Evolutionary conservation across 257 asterid genomes (phyloP).

Genomic region (Nicotiana benthamiana): DNA sequence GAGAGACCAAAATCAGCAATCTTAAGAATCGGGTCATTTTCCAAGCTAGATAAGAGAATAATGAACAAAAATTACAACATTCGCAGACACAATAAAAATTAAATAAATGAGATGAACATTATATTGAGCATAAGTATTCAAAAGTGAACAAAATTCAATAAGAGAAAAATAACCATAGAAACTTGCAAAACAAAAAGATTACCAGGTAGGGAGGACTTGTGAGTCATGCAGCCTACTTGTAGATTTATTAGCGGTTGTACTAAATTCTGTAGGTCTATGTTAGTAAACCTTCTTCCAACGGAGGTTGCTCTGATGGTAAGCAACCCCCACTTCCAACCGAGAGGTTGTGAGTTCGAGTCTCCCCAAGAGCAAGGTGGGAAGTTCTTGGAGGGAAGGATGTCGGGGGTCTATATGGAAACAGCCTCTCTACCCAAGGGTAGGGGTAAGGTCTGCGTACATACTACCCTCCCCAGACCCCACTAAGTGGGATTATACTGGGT

Average conservation of each 20-base stretch:
- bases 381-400: too few relatives aligned
- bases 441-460: too few relatives aligned
- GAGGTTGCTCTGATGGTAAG: too few relatives aligned
- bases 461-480: too few relatives aligned
- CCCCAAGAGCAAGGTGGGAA: too few relatives aligned
- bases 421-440: too few relatives aligned
- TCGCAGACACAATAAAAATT: not conserved
- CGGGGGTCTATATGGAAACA: too few relatives aligned
- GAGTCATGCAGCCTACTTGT: not conserved
- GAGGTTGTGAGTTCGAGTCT: too few relatives aligned
- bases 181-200: not conserved
- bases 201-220: not conserved
- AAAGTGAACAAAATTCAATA: not conserved
- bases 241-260: too few relatives aligned
- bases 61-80: not conserved
- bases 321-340: too few relatives aligned
- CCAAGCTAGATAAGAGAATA: constrained; percentile 35
- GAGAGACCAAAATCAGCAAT: constrained; percentile 59
- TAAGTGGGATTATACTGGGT: too few relatives aligned
- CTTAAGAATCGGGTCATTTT: constrained; percentile 32
- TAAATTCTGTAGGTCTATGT: not conserved
- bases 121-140: not conserved
- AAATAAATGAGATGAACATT: not conserved
- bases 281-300: not conserved
- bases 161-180: not conserved